Evolutionary conservation across 2,329 filamentous ascomycete species (phyloP).

Genomic region (Amylocarpus encephaloides): DNA sequence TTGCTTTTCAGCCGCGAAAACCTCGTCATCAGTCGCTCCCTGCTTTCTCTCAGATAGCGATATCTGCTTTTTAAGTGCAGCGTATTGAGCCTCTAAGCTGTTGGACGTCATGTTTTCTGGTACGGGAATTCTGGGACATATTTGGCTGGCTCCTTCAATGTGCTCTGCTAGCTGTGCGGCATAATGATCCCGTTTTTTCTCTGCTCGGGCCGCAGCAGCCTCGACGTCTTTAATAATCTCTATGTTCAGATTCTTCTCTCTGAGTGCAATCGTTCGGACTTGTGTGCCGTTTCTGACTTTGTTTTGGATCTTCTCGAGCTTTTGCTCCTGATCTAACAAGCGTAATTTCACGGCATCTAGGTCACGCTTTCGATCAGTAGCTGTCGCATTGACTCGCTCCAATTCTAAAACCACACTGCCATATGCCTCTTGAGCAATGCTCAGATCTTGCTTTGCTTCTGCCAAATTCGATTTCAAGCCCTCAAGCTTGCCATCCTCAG

Average conservation of each 20-base stretch:
- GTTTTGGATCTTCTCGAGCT: constrained; percentile 48
- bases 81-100: constrained; percentile 48
- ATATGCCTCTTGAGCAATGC: constrained; percentile 49
- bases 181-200: constrained; percentile 43
- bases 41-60: constrained; percentile 48
- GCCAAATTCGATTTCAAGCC: constrained; percentile 51
- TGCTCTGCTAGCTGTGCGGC: constrained; percentile 46
- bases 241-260: constrained; percentile 56
- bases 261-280: constrained; percentile 47
- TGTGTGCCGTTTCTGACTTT: constrained; percentile 45
- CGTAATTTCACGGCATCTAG: constrained; percentile 35
- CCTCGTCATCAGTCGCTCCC: constrained; percentile 60
- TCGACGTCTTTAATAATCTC: constrained; percentile 44
- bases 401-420: constrained; percentile 46
- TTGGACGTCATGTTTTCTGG: constrained; percentile 56
- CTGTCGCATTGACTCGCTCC: constrained; percentile 39
- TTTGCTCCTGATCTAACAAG: constrained; percentile 34
- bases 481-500: constrained; percentile 61
- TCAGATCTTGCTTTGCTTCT: constrained; percentile 40
- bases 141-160: constrained; percentile 45
- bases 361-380: constrained; percentile 31
- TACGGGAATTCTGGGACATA: constrained; percentile 54
- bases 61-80: constrained; percentile 53
- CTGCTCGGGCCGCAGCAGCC: constrained; percentile 39
- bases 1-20: constrained; percentile 42